Base-by-base conservation (phyloP, 2,329 filamentous ascomycete genomes). In the Lachnellula subtilissima region DNA sequence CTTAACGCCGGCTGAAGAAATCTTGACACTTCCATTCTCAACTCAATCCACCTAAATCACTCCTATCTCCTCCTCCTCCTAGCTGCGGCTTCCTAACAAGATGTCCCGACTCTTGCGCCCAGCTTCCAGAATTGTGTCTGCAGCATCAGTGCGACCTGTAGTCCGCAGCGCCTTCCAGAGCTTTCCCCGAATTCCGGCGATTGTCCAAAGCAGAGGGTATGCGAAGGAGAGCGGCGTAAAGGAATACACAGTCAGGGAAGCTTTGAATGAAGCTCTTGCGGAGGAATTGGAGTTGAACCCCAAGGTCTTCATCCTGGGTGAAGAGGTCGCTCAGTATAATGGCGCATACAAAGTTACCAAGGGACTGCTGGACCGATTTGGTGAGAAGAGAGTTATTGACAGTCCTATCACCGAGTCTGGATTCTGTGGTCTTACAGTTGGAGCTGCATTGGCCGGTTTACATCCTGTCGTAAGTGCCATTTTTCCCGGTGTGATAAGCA, bases 331-430 rank as follows among this genome's bases (percentile, higher is more conserved):
- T 69, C 94, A 99, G 78, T 99, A 99, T 82, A 99, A 99, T 76
- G 94, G 94, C 81, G 93, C 93, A 72, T 99, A 99, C 86, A 99
- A 99, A 80, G 93, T 99, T 73, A 99, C 94, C 70, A 97, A 96
- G 82, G 94, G 94, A 67, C 85, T 99, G 62, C 76, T 97, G 70
- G 94, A 99, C 78, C 89, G 93, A 69, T 99, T 99, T 74, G 94
- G 94, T 68, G 92, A 96, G 61, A 95, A 93, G 84, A 85, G 94
- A 74, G 89, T 99, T 67, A 99, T 99, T 71, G 94, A 99, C 76
- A 96, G 89, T 64, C 94, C 94, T 71, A 99, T 99, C 77, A 99
- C 94, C 60, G 94, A 99, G 78, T 92, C 88, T 69, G 94, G 94
- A 68, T 99, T 99, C 80, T 82, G 80, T 71, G 94, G 94, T 82